Percentiles rank a stretch among this genome's conserved stretches.
phyloP scores from a whole-genome alignment of 2,329 filamentous ascomycete genomes.

The Sporothrix brasiliensis region DNA sequence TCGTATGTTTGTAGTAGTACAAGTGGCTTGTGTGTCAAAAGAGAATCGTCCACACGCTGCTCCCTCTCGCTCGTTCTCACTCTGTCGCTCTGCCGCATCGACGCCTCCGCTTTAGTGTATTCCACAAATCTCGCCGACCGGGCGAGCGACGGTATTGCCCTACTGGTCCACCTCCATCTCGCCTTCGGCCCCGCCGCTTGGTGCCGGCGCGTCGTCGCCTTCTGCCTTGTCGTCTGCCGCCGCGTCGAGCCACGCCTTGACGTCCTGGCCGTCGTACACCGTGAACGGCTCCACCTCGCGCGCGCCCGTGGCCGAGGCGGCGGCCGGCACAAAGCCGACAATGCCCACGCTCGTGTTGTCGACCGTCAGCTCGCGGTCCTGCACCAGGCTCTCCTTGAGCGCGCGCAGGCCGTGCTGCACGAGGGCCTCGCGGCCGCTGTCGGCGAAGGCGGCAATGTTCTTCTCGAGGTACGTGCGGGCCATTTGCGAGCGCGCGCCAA shows the following conservation, averaged over 20 bases:
- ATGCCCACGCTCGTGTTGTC: slow-evolving; percentile 95
- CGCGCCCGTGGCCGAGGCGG: slow-evolving; percentile 52
- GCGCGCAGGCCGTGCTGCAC: slow-evolving; percentile 88
- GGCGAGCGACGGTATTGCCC: background rate
- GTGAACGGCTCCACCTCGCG: slow-evolving; percentile 77
- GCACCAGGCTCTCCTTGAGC: slow-evolving; percentile 90
- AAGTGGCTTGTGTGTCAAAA: slow-evolving; percentile 10
- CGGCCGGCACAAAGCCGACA: slow-evolving; percentile 68
- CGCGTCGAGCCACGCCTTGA: slow-evolving; percentile 82
- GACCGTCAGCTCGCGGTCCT: slow-evolving; percentile 96
- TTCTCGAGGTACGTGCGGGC: slow-evolving; percentile 94
- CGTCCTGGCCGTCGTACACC: slow-evolving; percentile 85
- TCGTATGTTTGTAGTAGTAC: slow-evolving; percentile 27
- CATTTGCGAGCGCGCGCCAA: slow-evolving; percentile 96
- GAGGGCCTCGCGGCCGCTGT: slow-evolving; percentile 77
- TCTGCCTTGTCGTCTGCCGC: slow-evolving; percentile 59
- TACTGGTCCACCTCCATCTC: slow-evolving; percentile 52
- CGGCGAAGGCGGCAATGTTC: slow-evolving; percentile 80
- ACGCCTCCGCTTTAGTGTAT: background rate
- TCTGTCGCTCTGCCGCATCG: no score
- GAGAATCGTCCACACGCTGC: slow-evolving; percentile 11
- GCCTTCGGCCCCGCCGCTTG: slow-evolving; percentile 42
- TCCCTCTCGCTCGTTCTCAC: background rate
- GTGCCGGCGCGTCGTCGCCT: slow-evolving; percentile 46
- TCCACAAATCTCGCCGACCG: background rate